Evolutionary conservation across 495 filamentous ascomycete species (phyloP).

Genomic region (Aspergillus avenaceus): DNA sequence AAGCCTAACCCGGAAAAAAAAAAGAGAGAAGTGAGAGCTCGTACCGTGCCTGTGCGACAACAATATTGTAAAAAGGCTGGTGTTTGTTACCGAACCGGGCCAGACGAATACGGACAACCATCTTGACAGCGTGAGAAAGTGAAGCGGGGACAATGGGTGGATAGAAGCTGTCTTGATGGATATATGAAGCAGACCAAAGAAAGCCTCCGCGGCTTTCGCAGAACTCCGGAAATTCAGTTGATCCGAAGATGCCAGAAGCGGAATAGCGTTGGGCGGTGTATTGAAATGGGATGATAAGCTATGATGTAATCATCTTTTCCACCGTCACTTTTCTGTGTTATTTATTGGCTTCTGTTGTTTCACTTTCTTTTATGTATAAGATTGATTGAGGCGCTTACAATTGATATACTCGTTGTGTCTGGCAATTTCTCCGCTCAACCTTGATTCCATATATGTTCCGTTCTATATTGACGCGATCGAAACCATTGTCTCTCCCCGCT

Average conservation of each 20-base stretch:
- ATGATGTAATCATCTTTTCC: slow-evolving; percentile 19
- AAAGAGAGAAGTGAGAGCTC: slow-evolving; percentile 14
- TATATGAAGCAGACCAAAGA: slow-evolving; percentile 8
- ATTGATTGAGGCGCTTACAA: no score
- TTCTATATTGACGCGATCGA: slow-evolving; percentile 5
- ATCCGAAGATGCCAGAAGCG: slow-evolving; percentile 17
- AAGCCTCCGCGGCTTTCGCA: slow-evolving; percentile 26
- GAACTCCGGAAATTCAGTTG: slow-evolving; percentile 22
- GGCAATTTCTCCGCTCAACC: no score
- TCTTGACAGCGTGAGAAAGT: slow-evolving; percentile 34
- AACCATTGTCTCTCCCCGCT: slow-evolving; percentile 8
- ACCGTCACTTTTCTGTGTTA: not conserved
- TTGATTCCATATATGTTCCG: slow-evolving; percentile 27
- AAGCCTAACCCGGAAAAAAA: not conserved
- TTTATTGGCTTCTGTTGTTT: not conserved
- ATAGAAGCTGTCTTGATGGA: slow-evolving; percentile 1
- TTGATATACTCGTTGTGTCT: no score
- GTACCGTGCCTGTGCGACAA: slow-evolving; percentile 92
- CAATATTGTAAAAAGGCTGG: slow-evolving; percentile 91
- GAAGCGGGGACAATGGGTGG: slow-evolving; percentile 1
- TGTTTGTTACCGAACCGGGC: slow-evolving; percentile 89
- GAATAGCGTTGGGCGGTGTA: slow-evolving; percentile 24
- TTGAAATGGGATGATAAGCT: slow-evolving; percentile 23
- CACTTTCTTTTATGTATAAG: not conserved
- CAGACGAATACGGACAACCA: slow-evolving; percentile 92